phyloP scores from a whole-genome alignment of 164 flowering plant species.

The Umbilicus rupestris region DNA sequence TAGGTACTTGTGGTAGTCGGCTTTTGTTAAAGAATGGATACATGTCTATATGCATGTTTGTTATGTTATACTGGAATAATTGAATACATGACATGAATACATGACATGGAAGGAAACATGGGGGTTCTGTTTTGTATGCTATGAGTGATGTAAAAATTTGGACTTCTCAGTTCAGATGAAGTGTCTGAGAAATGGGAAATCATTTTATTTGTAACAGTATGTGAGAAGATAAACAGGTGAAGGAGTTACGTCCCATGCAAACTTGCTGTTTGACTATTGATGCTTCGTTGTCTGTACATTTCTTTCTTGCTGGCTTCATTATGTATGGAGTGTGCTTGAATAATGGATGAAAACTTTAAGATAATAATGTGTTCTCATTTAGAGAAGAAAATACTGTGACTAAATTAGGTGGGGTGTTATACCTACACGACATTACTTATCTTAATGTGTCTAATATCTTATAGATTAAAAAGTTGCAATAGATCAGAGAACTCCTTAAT shows the following conservation, averaged over 20 bases:
- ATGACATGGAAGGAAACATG: not conserved
- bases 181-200: not conserved
- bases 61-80: not conserved
- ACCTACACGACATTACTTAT: conserved; percentile 1
- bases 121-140: not conserved
- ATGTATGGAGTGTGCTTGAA: not conserved
- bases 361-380: not conserved
- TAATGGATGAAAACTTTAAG: not conserved
- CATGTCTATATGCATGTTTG: not conserved
- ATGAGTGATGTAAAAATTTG: not conserved
- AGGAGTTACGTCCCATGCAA: conserved; percentile 3
- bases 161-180: not conserved
- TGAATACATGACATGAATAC: not conserved
- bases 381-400: conserved; percentile 4
- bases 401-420: conserved; percentile 8
- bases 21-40: conserved; percentile 1
- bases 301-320: not conserved
- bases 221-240: not conserved
- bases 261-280: conserved; percentile 6
- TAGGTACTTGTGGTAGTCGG: not conserved
- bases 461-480: not conserved
- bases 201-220: not conserved
- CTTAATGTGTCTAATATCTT: not conserved
- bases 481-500: not conserved
- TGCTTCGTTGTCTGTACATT: not conserved